These are phyloP conservation scores for Ceratocystiopsis sp. DNA, from an alignment of 2,329 filamentous ascomycete genomes.

Conservation along the genomic window DNA sequence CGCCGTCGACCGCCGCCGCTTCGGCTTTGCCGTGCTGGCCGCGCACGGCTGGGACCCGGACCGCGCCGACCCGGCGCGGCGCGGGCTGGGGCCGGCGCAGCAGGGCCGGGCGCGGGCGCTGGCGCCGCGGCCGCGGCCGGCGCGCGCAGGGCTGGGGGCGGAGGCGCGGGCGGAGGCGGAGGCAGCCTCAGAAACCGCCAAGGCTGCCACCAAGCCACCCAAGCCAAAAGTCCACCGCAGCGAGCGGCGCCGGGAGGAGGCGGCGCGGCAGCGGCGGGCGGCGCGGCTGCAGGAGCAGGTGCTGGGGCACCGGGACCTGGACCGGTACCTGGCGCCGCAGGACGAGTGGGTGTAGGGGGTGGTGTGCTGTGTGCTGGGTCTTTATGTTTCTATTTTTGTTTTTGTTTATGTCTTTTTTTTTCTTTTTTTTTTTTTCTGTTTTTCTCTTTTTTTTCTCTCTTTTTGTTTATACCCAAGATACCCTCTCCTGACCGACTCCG, in stretches of 20 bases:
- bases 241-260: conserved; percentile 29
- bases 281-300: conserved; percentile 54
- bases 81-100: conserved; percentile 53
- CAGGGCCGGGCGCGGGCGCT: conserved; percentile 63
- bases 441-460: too few species aligned
- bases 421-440: too few species aligned
- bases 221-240: conserved; percentile 15
- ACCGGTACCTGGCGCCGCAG: conserved; percentile 46
- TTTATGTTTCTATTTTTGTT: too few species aligned
- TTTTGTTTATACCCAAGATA: too few species aligned
- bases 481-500: too few species aligned
- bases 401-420: too few species aligned
- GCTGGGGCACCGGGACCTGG: conserved; percentile 57
- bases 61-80: conserved; percentile 23
- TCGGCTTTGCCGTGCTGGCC: conserved; percentile 50
- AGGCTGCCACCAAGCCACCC: conserved; percentile 15
- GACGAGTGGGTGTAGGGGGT: neutral
- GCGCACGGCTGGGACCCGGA: conserved; percentile 63
- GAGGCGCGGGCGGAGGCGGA: neutral
- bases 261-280: conserved; percentile 43
- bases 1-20: conserved; percentile 49
- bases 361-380: too few species aligned
- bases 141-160: conserved; percentile 55
- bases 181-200: neutral
- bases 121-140: conserved; percentile 52